A percentile compares a stretch with the other conserved stretches of the same genome.
Conservation (phyloP, 2,329 filamentous ascomycete species). For the Calonectria pseudoreteaudii region DNA sequence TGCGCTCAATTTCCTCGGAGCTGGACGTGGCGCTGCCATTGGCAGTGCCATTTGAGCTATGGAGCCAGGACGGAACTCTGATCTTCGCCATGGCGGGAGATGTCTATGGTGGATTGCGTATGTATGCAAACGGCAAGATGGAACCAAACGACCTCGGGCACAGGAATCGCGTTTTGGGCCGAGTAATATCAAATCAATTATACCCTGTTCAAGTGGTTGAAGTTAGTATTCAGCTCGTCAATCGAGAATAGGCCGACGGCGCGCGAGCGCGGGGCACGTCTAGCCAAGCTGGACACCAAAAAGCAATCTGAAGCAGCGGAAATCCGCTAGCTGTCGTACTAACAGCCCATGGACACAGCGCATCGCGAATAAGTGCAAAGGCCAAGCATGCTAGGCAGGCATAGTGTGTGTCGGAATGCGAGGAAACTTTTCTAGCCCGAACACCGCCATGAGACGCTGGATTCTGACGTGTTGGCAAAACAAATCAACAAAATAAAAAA, state of each 20-base stretch:
- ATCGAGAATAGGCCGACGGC: not conserved
- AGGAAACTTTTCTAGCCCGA: not conserved
- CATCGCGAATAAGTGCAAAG: not conserved
- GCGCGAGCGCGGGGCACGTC: conserved; percentile 4
- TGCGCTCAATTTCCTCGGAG: conserved; percentile 40
- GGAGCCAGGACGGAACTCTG: conserved; percentile 51
- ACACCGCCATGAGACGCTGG: not conserved
- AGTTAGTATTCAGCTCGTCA: conserved; percentile 10
- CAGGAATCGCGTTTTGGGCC: not conserved
- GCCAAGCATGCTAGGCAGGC: not conserved
- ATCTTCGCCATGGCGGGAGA: conserved; percentile 34
- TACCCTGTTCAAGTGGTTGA: conserved; percentile 8
- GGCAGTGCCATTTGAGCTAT: conserved; percentile 26
- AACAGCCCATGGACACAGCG: conserved; percentile 6
- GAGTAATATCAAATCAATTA: not conserved
- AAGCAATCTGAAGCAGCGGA: conserved; percentile 20
- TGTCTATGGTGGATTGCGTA: not conserved
- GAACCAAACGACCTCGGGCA: not conserved
- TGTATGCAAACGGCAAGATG: not conserved
- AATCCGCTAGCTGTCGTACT: conserved; percentile 20
- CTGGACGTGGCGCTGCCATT: conserved; percentile 17
- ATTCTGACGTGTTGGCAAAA: not conserved
- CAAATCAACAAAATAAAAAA: not conserved
- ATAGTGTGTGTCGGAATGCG: not conserved
- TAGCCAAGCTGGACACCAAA: conserved; percentile 11